A percentile compares a stretch with the other conserved stretches of the same genome.
Evolutionary conservation across 2,329 filamentous ascomycete genomes (phyloP).

Genomic region (Arthrobotrys megalospora): DNA sequence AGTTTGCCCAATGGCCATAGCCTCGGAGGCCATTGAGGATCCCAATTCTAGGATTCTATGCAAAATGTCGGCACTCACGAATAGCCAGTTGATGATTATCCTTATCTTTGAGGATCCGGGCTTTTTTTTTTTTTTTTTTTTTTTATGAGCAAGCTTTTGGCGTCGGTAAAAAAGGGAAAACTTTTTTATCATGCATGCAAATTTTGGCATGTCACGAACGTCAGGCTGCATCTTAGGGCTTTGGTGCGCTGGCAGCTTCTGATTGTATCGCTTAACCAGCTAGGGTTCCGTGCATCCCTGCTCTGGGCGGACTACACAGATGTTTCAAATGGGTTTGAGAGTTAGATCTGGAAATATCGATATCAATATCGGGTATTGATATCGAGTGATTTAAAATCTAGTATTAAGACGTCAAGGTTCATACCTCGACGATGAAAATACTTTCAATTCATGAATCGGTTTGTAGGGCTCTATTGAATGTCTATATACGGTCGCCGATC

Average conservation of each 20-base stretch:
- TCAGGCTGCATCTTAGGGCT: conserved; percentile 58
- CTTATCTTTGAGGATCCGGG: conserved; percentile 29
- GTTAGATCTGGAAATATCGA: background rate
- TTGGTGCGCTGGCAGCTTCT: conserved; percentile 56
- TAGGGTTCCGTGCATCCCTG: background rate
- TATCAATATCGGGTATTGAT: background rate
- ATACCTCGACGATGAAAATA: no score
- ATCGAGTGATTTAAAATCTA: no score
- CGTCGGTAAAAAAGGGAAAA: background rate
- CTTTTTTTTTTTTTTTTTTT: background rate
- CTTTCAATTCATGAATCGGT: no score
- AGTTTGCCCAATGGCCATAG: background rate
- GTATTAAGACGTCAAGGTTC: no score
- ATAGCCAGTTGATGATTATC: conserved; percentile 14
- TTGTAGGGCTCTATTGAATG: no score
- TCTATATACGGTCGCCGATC: no score
- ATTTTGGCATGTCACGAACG: conserved; percentile 24
- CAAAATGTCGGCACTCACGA: background rate
- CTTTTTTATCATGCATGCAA: conserved; percentile 17
- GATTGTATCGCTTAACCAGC: conserved; percentile 56
- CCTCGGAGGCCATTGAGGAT: background rate
- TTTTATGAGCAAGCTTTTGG: background rate
- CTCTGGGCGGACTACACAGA: background rate
- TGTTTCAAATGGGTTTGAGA: conserved; percentile 22
- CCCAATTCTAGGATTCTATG: conserved; percentile 16